These are phyloP conservation scores for Pseudoturritis turrita DNA, from an alignment of 345 rosid genomes.

Conservation along the genomic window DNA sequence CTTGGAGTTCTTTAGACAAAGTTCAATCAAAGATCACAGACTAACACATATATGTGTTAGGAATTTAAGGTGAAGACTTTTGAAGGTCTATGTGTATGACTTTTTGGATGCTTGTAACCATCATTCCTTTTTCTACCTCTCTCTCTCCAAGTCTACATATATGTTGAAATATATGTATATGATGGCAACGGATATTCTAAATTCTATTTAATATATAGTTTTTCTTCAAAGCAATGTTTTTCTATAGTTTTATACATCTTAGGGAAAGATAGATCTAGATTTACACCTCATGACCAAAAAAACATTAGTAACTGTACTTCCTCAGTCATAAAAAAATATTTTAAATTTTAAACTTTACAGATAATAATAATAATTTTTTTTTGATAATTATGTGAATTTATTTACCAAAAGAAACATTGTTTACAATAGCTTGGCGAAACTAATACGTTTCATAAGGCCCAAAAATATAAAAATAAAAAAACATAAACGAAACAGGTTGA, in stretches of 20 bases:
- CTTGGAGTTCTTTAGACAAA: constrained; percentile 27
- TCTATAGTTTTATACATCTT: constrained; percentile 3
- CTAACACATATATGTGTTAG: constrained; percentile 28
- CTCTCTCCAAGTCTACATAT: constrained; percentile 18
- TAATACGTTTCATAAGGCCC: no score
- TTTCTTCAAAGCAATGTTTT: constrained; percentile 6
- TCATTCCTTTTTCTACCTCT: constrained; percentile 23
- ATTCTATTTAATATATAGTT: constrained; percentile 25
- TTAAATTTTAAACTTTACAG: not conserved
- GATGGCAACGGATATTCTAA: constrained; percentile 27
- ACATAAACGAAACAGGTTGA: no score
- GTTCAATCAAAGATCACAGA: constrained; percentile 27
- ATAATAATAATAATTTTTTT: not conserved
- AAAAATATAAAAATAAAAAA: no score
- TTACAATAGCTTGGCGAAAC: no score
- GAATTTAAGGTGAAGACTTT: constrained; percentile 39
- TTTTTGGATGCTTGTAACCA: constrained; percentile 38
- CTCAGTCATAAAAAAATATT: constrained; percentile 6
- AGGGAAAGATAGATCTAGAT: constrained; percentile 26
- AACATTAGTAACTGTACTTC: constrained; percentile 2
- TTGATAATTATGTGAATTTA: no score
- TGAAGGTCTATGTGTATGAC: constrained; percentile 29
- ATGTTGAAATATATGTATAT: constrained; percentile 14
- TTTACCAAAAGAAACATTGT: no score
- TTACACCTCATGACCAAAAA: constrained; percentile 27